Base-by-base conservation (phyloP, 805 yeast species). In the Zygotorulaspora sp. region DNA sequence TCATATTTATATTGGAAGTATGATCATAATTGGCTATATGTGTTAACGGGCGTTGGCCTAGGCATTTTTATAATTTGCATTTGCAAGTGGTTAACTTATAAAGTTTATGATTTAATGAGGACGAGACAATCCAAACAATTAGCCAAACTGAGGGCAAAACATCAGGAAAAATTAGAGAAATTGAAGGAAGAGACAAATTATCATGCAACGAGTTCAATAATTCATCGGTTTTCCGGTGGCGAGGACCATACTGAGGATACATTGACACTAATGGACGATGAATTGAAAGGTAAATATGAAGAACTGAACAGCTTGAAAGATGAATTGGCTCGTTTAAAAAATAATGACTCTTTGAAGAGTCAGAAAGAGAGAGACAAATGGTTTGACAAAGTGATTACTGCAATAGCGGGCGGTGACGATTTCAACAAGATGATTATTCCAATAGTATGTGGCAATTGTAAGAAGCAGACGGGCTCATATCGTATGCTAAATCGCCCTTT, bases 161-260 rank as follows among this genome's bases (percentile, higher is more conserved):
- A 80, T 43, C 63, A 66, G 38, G 60, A 61, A 17, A 77, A 78
- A 54, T 70, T 83, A 33, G 83, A 80, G 15, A 83, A 78, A 44
- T 66, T 83, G 60, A 84, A 84, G 60, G 67, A 72, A 40, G 70
- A 76, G 52, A 83, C 95, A 11, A 82, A 84, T 47, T 90, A 77
- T 58, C 74, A 82, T 50, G 71, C 80, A 10, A 84, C 96, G 1
- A 79, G 78, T 58, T 78, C 82, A n/a, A 68, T 89, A 31, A 63
- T 89, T 30, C 74, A 72, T 35, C 70, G 88, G 51, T 88, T 75
- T 48, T 64, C 72, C 7, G 57, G 62, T 25, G 85, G 82, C 11
- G 71, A 65, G 27, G 75, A 72, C 44, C 63, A 67, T 31, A 55
- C 65, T 41, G 72, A 67, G 33, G 78, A 74, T 52, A 63, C 67